Evolutionary conservation across 306 rosid genomes (phyloP).

Genomic region (Neltuma alba): DNA sequence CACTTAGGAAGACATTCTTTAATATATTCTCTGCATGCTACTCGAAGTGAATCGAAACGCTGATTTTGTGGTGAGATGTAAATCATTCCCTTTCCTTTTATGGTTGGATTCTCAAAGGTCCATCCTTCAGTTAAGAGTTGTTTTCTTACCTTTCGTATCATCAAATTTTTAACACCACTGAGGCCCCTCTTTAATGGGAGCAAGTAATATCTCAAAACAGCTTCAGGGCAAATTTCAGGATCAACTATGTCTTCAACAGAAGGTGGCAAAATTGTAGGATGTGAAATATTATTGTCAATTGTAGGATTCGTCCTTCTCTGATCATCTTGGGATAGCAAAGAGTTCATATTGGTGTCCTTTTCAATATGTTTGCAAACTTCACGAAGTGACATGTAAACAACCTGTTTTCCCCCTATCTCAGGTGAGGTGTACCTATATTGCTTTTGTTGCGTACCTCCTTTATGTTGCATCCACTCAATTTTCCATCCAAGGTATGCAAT

Average conservation of each 20-base stretch:
- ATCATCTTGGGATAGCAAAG: constrained; percentile 36
- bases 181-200: background rate
- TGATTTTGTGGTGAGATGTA: constrained; percentile 55
- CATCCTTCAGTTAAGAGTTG: constrained; percentile 61
- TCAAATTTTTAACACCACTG: background rate
- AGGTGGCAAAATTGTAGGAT: constrained; percentile 26
- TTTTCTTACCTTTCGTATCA: constrained; percentile 44
- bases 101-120: constrained; percentile 35
- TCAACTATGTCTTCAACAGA: constrained; percentile 13
- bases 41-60: constrained; percentile 33
- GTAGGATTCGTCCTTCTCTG: constrained; percentile 22
- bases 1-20: constrained; percentile 29
- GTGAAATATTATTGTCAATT: constrained; percentile 16
- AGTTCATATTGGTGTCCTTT: constrained; percentile 21
- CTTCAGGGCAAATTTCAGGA: constrained; percentile 48
- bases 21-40: constrained; percentile 52
- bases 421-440: constrained; percentile 51
- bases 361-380: constrained; percentile 48
- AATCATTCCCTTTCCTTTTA: constrained; percentile 32
- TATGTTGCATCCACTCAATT: constrained; percentile 41
- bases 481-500: constrained; percentile 74
- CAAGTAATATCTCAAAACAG: constrained; percentile 49
- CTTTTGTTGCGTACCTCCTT: background rate
- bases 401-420: constrained; percentile 17
- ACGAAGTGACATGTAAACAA: constrained; percentile 48